Conservation (phyloP, 768 basidiomycete genomes). For the Zangia roseola region DNA sequence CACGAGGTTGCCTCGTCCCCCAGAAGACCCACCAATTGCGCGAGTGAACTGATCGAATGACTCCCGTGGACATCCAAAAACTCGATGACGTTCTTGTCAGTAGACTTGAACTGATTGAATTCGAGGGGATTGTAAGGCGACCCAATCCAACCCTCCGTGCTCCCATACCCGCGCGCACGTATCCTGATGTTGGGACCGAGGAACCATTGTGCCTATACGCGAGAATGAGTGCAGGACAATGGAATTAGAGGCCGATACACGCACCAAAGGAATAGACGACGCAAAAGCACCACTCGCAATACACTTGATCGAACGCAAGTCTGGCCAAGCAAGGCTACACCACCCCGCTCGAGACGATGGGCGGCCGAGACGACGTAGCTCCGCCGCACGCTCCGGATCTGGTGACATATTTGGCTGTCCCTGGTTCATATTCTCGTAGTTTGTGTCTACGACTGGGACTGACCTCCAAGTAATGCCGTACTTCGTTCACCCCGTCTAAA, state of each 20-base stretch:
- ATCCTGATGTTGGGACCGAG: conserved; percentile 9
- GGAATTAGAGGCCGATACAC: not conserved
- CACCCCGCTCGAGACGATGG: conserved; percentile 13
- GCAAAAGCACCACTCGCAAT: conserved; percentile 14
- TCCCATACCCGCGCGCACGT: not conserved
- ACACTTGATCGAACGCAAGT: conserved; percentile 6
- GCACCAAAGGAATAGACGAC: conserved; percentile 8
- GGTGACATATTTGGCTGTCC: not conserved
- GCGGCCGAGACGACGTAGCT: conserved; percentile 12
- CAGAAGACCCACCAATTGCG: not conserved
- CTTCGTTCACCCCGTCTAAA: conserved; percentile 1
- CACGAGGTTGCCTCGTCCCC: not conserved
- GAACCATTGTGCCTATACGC: conserved; percentile 11
- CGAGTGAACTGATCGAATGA: not conserved
- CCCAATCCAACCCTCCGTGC: conserved; percentile 10
- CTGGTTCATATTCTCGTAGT: not conserved
- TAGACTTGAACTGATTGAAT: conserved; percentile 8
- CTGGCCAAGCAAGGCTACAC: conserved; percentile 14
- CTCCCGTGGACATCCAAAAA: conserved; percentile 13
- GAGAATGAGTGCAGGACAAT: not conserved
- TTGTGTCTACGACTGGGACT: not conserved
- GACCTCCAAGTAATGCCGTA: conserved; percentile 4
- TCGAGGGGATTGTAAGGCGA: conserved; percentile 5
- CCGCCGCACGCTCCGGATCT: conserved; percentile 3
- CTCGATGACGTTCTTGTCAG: conserved; percentile 2